Conservation (phyloP, 768 basidiomycete genomes). For the Rubroboletus satanas region DNA sequence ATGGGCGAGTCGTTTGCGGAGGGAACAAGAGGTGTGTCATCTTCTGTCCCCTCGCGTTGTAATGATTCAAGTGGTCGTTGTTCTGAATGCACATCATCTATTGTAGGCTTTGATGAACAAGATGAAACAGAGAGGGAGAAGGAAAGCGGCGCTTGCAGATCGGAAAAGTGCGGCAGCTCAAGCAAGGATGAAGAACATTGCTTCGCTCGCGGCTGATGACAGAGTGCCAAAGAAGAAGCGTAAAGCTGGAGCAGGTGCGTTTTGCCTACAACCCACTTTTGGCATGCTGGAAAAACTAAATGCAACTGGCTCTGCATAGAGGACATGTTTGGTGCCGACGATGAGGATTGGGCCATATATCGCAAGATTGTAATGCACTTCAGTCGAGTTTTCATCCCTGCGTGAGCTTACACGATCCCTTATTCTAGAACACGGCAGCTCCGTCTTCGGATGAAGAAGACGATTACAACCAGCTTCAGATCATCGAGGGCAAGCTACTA, state of each 20-base stretch:
- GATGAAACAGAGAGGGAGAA: constrained; percentile 79
- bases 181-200: constrained; percentile 94
- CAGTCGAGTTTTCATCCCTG: not conserved
- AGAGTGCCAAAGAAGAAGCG: constrained; percentile 79
- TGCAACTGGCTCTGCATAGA: constrained; percentile 43
- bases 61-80: not conserved
- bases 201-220: constrained; percentile 85
- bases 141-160: constrained; percentile 80
- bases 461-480: constrained; percentile 63
- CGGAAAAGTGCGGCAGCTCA: constrained; percentile 94
- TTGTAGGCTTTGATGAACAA: constrained; percentile 69
- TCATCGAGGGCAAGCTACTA: constrained; percentile 78
- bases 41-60: not conserved
- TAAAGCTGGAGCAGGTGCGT: constrained; percentile 72
- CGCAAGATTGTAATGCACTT: constrained; percentile 77
- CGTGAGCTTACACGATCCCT: not conserved
- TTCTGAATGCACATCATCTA: not conserved
- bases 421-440: constrained; percentile 57
- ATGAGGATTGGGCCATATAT: constrained; percentile 97
- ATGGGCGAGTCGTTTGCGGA: constrained; percentile 72
- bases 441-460: constrained; percentile 90
- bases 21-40: constrained; percentile 71
- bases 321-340: constrained; percentile 90
- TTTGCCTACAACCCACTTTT: not conserved
- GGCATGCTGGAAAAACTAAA: not conserved